These are phyloP conservation scores for Cercospora citrullina DNA, from an alignment of 2,329 filamentous ascomycete species.

Conservation along the genomic window DNA sequence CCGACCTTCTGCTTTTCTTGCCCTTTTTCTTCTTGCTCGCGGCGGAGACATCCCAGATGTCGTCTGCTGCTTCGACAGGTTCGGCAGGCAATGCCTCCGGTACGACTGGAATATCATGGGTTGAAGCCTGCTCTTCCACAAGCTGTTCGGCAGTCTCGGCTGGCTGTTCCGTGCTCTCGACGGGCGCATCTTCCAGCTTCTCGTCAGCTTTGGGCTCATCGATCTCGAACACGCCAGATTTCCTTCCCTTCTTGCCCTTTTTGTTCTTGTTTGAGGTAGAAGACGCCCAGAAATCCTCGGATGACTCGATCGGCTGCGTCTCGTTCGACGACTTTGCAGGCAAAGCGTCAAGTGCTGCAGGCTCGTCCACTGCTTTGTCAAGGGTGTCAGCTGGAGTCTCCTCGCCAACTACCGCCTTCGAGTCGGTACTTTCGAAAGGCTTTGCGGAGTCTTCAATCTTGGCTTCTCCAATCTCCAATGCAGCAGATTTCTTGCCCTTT, in stretches of 20 bases:
- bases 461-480: neutral
- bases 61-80: conserved; percentile 16
- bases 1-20: conserved; percentile 31
- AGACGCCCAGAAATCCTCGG: neutral
- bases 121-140: neutral
- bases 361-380: neutral
- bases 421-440: neutral
- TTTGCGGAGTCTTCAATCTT: neutral
- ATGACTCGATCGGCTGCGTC: neutral
- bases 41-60: conserved; percentile 28
- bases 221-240: neutral
- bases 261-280: neutral
- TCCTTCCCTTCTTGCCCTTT: neutral
- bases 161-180: neutral
- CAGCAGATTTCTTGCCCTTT: neutral
- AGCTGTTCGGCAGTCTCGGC: neutral
- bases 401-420: neutral
- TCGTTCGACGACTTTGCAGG: neutral
- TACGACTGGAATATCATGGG: neutral
- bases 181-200: neutral
- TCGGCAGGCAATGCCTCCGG: neutral
- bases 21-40: conserved; percentile 38
- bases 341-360: neutral
- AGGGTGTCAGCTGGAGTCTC: neutral
- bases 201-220: neutral